Base-by-base conservation (phyloP, 106 monocot genomes). In the Dioscorea zingiberensis region DNA sequence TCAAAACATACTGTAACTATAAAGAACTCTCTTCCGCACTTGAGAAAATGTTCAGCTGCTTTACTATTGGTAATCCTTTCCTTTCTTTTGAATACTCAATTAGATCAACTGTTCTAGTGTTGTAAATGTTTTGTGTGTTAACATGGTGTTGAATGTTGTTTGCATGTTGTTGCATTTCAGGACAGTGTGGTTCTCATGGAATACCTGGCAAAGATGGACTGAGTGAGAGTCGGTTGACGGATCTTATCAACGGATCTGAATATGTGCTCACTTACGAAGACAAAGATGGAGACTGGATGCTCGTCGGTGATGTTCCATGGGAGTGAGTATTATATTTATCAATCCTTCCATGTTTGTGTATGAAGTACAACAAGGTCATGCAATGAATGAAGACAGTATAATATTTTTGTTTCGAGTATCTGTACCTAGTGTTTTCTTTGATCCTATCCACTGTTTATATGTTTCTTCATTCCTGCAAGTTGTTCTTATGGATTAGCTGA, bases 41-140 rank as follows among this genome's bases (percentile, higher is more conserved):
- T 26, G 79, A 80, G 67, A 87, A 87, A 74, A 87, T 87, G 87
- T 87, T 87, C 48, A 79, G 87, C 53, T 76, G 87, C 64, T 87
- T 87, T 48, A 82, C 86, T 17, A 79, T 78, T 21, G 86, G 82
- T 86, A 72, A 74, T 69, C 51, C n/a, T n/a, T n/a, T 65, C 30
- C 61, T 15, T 49, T 27, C 25, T 26, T n/a, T n/a, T n/a, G n/a
- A n/a, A n/a, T n/a, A n/a, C n/a, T n/a, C n/a, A n/a, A n/a, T n/a
- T n/a, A n/a, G n/a, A n/a, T n/a, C n/a, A n/a, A 10, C 38, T 38
- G 38, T 38, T 38, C 38, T 1, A 38, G 38, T 38, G 38, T 38
- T 38, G 3, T 38, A 1, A 38, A 10, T 38, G 10, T 10, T 8
- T 8, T 38, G 6, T 68, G 24, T 25, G 55, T 24, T 30, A 26